These are phyloP conservation scores for Guillardia theta DNA, from an alignment of 78 protist genomes.

Conservation along the genomic window DNA sequence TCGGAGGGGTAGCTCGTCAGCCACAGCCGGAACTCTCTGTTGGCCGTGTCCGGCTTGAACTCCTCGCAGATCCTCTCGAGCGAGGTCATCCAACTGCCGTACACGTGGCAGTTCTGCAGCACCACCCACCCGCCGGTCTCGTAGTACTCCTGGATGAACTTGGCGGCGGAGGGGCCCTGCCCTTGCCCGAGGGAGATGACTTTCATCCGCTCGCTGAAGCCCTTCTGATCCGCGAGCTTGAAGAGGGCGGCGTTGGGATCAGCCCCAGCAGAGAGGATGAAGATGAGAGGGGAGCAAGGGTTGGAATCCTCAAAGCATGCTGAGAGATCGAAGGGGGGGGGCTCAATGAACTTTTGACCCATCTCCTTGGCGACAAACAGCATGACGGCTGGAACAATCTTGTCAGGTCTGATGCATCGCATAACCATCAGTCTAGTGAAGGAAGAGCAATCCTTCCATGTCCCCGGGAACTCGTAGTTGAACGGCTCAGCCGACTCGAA, in stretches of 20 bases:
- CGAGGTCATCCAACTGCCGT: slow-evolving; percentile 65
- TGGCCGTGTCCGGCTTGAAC: slow-evolving; percentile 41
- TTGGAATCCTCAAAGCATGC: slow-evolving; percentile 67
- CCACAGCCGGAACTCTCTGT: slow-evolving; percentile 70
- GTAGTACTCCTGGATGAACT: slow-evolving; percentile 26
- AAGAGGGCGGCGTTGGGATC: slow-evolving; percentile 61
- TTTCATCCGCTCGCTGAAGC: slow-evolving; percentile 47
- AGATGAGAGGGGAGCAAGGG: slow-evolving; percentile 74
- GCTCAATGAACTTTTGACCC: slow-evolving; percentile 75
- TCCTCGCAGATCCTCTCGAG: slow-evolving; percentile 51
- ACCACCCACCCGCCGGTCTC: slow-evolving; percentile 72
- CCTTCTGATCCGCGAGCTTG: slow-evolving; percentile 16
- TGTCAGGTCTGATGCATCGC: slow-evolving; percentile 81
- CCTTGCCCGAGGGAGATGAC: slow-evolving; percentile 82
- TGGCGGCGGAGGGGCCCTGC: slow-evolving; percentile 75
- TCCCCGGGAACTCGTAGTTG: background rate
- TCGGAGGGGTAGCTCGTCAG: slow-evolving; percentile 75
- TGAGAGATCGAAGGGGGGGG: slow-evolving; percentile 86
- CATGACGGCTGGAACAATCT: slow-evolving; percentile 66
- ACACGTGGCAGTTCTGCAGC: slow-evolving; percentile 82
- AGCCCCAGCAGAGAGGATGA: slow-evolving; percentile 83
- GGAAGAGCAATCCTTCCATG: background rate
- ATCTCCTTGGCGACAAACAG: slow-evolving; percentile 54
- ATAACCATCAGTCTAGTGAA: slow-evolving; percentile 69
- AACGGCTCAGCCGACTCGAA: slow-evolving; percentile 54